These are phyloP conservation scores for Aspergillus wentii DNA, from an alignment of 495 filamentous ascomycete genomes.

Conservation along the genomic window DNA sequence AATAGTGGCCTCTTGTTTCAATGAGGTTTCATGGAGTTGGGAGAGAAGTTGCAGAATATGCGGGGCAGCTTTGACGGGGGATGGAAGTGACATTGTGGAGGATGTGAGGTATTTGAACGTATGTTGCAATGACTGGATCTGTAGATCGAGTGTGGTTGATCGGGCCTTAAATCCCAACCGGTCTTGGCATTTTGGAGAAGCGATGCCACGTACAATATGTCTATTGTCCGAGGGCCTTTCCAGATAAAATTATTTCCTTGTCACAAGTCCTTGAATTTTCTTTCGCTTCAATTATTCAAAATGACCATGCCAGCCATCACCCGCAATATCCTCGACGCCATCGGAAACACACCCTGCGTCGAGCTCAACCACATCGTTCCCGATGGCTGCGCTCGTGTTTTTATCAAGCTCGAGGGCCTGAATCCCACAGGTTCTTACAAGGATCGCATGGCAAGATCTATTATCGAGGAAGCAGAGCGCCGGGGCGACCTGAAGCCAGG, in stretches of 20 bases:
- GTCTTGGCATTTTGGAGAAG: too few relatives aligned
- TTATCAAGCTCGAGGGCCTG: conserved; percentile 9
- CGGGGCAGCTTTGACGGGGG: conserved; percentile 14
- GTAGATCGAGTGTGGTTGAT: too few relatives aligned
- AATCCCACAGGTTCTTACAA: conserved; percentile 16
- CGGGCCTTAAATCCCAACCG: too few relatives aligned
- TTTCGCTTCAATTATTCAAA: too few relatives aligned
- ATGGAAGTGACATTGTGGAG: conserved; percentile 10
- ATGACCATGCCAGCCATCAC: background rate
- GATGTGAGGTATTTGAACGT: too few relatives aligned
- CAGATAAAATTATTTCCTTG: too few relatives aligned
- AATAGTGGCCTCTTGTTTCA: conserved; percentile 20
- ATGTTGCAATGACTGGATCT: too few relatives aligned
- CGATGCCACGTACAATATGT: too few relatives aligned
- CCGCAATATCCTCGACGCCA: background rate
- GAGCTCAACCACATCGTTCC: conserved; percentile 6
- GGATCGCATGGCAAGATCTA: conserved; percentile 13
- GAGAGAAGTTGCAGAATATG: conserved; percentile 18
- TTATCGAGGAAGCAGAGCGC: conserved; percentile 13
- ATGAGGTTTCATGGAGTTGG: conserved; percentile 16
- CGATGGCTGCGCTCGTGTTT: conserved; percentile 2
- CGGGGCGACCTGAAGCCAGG: conserved; percentile 10
- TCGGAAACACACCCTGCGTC: conserved; percentile 8
- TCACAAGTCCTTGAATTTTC: too few relatives aligned
- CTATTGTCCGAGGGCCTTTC: too few relatives aligned